Conservation (phyloP, 2,329 filamentous ascomycete species). For the Colletotrichum cordylinicola region DNA sequence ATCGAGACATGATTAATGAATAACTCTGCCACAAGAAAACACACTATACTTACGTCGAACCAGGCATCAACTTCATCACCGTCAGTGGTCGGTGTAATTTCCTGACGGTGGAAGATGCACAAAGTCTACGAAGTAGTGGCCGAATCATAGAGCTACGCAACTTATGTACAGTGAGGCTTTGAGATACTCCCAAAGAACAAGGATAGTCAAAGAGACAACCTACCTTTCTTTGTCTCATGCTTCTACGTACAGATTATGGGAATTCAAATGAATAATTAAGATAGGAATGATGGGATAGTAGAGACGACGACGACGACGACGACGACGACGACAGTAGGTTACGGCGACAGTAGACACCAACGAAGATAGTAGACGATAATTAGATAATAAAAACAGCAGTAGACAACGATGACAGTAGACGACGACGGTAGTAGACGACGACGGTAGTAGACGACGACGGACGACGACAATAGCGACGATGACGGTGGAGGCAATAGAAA, state of each 20-base stretch:
- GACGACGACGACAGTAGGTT: not conserved
- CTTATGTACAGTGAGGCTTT: not conserved
- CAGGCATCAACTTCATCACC: not conserved
- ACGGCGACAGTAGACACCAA: too few species aligned
- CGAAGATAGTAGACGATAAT: not conserved
- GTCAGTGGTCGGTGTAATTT: not conserved
- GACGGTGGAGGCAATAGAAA: too few species aligned
- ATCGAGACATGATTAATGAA: not conserved
- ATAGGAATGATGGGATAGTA: not conserved
- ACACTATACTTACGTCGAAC: not conserved
- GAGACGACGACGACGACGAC: not conserved
- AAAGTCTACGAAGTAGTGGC: not conserved
- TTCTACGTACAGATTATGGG: too few species aligned
- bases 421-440: not conserved
- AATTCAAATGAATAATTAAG: too few species aligned
- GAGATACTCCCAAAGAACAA: not conserved
- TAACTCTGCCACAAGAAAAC: not conserved
- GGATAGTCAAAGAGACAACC: not conserved
- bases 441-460: accelerated
- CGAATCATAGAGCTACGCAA: not conserved
- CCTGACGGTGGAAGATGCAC: not conserved
- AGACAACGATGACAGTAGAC: accelerated
- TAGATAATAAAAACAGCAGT: not conserved
- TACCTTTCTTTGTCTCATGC: too few species aligned
- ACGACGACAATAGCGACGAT: not conserved